Base-by-base conservation (phyloP, 2,329 filamentous ascomycete genomes). In the Colletotrichum cereale region DNA sequence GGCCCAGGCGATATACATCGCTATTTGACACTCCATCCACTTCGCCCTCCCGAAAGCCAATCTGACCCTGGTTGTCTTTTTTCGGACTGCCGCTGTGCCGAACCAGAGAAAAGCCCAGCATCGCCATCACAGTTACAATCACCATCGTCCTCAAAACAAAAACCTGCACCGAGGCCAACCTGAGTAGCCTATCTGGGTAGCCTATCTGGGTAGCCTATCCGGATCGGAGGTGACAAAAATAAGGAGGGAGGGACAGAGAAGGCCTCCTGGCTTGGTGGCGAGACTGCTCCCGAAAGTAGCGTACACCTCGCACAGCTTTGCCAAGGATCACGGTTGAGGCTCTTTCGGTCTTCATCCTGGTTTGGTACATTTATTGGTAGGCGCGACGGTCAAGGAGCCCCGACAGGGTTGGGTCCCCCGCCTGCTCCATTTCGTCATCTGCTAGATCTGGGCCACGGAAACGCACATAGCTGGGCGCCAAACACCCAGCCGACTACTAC, bases 361-460 rank as follows among this genome's bases (percentile, higher is more conserved):
- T 50, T 31, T 36, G 24, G 36, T n/a, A 21, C 29, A 36, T 52
- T 16, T 53, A 42, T 42, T 26, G 38, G 38, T 21, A 29, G 31
- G 21, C 40, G 18, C 21, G 16, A 18, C 11, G 26, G 42, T 16
- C 4, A 47, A 44, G 29, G 38, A 44, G 56, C 26, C 62, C 48
- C 42, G 50, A 47, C 57, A 34, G 57, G 67, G 57, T 62, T 62
- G 57, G 67, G 31, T 4, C 52, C 2, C 63, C 58, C 52, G 52
- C 48, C 47, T 60, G 58, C 40, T 38, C 58, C 16, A 47, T 63
- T 63, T 53, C 52, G 18, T 55, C 42, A 38, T 48, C 68, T 58
- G 50, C 64, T 29, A 68, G 68, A 68, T 68, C 57, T 68, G 65
- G 65, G 34, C 57, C 12, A 44, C 16, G 36, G 57, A 71, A 68